These are phyloP conservation scores for Quercus alba DNA, from an alignment of 306 rosid genomes.

Conservation along the genomic window DNA sequence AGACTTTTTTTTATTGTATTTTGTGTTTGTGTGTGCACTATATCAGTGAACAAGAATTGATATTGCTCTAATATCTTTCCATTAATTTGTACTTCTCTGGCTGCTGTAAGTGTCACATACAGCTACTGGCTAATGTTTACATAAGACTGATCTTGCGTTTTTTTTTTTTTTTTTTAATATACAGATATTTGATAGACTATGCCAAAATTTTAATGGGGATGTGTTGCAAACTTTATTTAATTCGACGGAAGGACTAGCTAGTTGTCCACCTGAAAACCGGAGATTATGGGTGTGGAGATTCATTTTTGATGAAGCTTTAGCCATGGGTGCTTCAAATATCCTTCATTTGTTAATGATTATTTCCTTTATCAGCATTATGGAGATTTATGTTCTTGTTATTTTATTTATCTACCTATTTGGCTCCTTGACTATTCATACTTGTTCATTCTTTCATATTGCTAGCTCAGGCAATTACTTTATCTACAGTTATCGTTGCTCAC, in stretches of 20 bases:
- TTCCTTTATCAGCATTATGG: conserved; percentile 3
- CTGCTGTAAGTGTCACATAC: neutral
- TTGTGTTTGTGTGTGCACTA: neutral
- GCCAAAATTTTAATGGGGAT: conserved; percentile 91
- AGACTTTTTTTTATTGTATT: neutral
- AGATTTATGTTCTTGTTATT: neutral
- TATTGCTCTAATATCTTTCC: neutral
- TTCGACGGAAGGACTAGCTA: conserved; percentile 89
- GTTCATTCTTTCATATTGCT: conserved; percentile 87
- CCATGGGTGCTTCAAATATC: conserved; percentile 94
- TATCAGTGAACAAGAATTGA: neutral
- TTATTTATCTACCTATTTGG: conserved; percentile 21
- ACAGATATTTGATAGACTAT: conserved; percentile 97
- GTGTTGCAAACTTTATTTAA: conserved; percentile 88
- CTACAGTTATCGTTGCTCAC: conserved; percentile 97
- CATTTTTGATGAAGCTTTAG: conserved; percentile 68
- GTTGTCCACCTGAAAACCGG: conserved; percentile 58
- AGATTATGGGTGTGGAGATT: conserved; percentile 85
- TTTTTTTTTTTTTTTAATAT: neutral
- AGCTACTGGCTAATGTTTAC: conserved; percentile 1
- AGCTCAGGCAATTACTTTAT: conserved; percentile 99
- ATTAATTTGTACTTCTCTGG: neutral
- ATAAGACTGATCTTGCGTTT: conserved; percentile 26
- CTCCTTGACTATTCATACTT: conserved; percentile 79
- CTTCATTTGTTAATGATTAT: conserved; percentile 32